These are phyloP conservation scores for Cenchrus fungigraminus DNA, from an alignment of 176 grass and related monocot species.

Conservation along the genomic window DNA sequence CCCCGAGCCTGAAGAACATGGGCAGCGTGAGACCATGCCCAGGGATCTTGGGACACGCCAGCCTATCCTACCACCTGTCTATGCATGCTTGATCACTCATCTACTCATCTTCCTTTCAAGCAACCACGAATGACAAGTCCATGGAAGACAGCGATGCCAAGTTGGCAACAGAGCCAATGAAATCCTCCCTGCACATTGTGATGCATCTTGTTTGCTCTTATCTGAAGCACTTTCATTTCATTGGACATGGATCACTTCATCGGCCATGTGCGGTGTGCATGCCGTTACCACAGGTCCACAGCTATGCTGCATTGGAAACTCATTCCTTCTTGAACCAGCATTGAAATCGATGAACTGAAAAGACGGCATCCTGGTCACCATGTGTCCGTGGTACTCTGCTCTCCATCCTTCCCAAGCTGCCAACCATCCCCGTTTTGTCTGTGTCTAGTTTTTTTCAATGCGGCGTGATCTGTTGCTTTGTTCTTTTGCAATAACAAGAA, in stretches of 20 bases:
- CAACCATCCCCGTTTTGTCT: conserved; percentile 11
- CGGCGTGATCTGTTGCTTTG: conserved; percentile 1
- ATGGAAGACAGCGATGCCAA: conserved; percentile 27
- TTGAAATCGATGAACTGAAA: conserved; percentile 6
- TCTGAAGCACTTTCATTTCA: conserved; percentile 2
- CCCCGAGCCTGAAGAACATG: conserved; percentile 30
- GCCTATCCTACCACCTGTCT: neutral
- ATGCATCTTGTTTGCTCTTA: neutral
- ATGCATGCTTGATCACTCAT: conserved; percentile 18
- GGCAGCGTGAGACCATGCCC: conserved; percentile 11
- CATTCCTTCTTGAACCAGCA: neutral
- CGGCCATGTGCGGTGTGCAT: neutral
- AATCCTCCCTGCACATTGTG: neutral
- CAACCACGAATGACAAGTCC: neutral
- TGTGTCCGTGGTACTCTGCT: neutral
- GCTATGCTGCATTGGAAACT: neutral
- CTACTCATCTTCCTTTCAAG: neutral
- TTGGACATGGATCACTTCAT: conserved; percentile 6
- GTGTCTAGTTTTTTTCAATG: neutral
- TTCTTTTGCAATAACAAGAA: conserved; percentile 30
- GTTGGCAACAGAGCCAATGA: conserved; percentile 16
- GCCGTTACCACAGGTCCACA: neutral
- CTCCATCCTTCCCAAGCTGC: neutral
- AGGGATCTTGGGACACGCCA: conserved; percentile 35
- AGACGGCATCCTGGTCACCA: conserved; percentile 3